These are phyloP conservation scores for Thraustochytrium striatum DNA, from an alignment of 352 stramenopile species.

Conservation along the genomic window DNA sequence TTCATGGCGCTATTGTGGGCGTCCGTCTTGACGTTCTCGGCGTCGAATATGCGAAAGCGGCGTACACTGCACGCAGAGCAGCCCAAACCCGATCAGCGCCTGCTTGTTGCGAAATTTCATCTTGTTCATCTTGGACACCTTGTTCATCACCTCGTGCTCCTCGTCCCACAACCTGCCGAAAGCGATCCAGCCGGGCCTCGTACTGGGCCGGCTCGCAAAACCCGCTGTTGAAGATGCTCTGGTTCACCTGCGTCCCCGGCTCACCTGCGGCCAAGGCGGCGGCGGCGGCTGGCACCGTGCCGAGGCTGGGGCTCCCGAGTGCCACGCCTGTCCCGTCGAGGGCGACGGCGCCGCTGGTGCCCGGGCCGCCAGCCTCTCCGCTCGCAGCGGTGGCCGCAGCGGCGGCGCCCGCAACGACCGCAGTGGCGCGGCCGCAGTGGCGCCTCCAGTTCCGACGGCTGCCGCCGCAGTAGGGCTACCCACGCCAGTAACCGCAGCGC, in stretches of 20 bases:
- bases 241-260: neutral
- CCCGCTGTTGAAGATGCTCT: slow-evolving; percentile 36
- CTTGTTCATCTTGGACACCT: slow-evolving; percentile 47
- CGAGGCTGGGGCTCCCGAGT: neutral
- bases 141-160: slow-evolving; percentile 36
- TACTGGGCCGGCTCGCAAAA: neutral
- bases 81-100: slow-evolving; percentile 26
- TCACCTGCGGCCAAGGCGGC: neutral
- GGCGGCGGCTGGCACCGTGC: neutral
- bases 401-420: too few relatives aligned
- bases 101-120: slow-evolving; percentile 46
- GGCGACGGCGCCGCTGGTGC: neutral
- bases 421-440: too few relatives aligned
- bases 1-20: slow-evolving; percentile 40
- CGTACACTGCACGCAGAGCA: slow-evolving; percentile 30
- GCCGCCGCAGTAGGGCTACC: too few relatives aligned
- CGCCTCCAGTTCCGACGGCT: neutral
- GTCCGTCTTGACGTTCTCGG: slow-evolving; percentile 22
- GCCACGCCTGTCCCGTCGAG: neutral
- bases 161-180: neutral
- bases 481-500: neutral
- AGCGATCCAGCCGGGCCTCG: neutral
- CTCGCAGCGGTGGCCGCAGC: neutral
- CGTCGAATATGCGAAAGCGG: slow-evolving; percentile 27
- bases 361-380: neutral